Evolutionary conservation across 2,329 filamentous ascomycete species (phyloP).

Genomic region (Allantophomopsis lycopodina): DNA sequence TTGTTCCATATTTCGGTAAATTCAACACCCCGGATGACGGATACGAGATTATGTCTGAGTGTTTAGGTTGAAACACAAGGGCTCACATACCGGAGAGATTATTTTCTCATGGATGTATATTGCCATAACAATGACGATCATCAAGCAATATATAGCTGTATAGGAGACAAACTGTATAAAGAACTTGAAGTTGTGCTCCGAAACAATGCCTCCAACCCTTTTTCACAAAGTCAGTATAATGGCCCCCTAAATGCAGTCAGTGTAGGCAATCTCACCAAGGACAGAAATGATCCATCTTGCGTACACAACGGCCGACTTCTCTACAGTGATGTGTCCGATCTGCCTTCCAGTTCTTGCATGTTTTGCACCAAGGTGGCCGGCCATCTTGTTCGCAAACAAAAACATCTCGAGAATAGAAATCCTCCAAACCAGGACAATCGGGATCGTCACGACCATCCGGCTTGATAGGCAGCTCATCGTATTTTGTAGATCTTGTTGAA

Average conservation of each 20-base stretch:
- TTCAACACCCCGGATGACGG: background rate
- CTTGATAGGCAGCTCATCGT: too few species aligned
- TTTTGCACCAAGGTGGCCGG: conserved; percentile 73
- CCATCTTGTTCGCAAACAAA: conserved; percentile 79
- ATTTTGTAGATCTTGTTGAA: conserved; percentile 1
- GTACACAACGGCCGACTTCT: conserved; percentile 67
- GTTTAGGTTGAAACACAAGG: too few species aligned
- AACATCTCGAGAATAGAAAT: conserved; percentile 69
- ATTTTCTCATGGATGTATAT: conserved; percentile 42
- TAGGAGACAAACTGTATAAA: conserved; percentile 82
- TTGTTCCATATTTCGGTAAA: background rate
- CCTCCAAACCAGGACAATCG: conserved; percentile 56
- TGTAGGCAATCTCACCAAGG: conserved; percentile 42
- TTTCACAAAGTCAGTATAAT: background rate
- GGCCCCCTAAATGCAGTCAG: too few species aligned
- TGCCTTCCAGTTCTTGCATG: conserved; percentile 76
- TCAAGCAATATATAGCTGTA: conserved; percentile 50
- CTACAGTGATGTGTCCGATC: conserved; percentile 81
- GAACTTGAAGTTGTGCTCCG: conserved; percentile 80
- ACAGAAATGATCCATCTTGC: conserved; percentile 92
- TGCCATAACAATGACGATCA: conserved; percentile 48
- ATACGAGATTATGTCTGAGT: background rate
- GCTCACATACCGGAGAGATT: conserved; percentile 7
- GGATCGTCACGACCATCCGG: conserved; percentile 17
- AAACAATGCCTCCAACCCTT: conserved; percentile 85